Evolutionary conservation across 768 basidiomycete genomes (phyloP).

Genomic region (Lyophyllum atratum): DNA sequence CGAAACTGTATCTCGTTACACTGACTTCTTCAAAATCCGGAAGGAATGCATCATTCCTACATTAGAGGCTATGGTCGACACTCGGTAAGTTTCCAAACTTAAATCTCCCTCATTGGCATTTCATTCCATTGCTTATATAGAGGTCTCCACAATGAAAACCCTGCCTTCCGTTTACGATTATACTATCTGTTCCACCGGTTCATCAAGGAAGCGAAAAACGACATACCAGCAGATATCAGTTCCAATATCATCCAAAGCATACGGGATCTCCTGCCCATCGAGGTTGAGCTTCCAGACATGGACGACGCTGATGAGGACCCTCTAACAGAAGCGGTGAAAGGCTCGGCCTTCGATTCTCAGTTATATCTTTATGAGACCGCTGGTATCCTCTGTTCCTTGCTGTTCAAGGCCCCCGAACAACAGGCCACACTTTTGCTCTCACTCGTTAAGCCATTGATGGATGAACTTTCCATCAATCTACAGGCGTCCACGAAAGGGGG

Average conservation of each 20-base stretch:
- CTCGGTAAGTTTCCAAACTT: conserved; percentile 54
- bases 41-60: conserved; percentile 87
- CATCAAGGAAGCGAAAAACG: conserved; percentile 78
- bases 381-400: conserved; percentile 81
- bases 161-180: conserved; percentile 69
- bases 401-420: conserved; percentile 65
- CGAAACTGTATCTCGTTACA: conserved; percentile 88
- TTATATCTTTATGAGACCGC: conserved; percentile 93
- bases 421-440: conserved; percentile 72
- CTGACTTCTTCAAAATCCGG: conserved; percentile 95
- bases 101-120: not conserved
- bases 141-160: conserved; percentile 81
- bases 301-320: conserved; percentile 74
- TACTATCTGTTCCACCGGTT: conserved; percentile 95
- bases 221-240: conserved; percentile 74
- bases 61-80: conserved; percentile 85
- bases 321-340: conserved; percentile 78
- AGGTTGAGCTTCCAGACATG: conserved; percentile 73
- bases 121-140: conserved; percentile 37
- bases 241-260: conserved; percentile 70
- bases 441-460: conserved; percentile 79
- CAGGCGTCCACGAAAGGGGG: conserved; percentile 57
- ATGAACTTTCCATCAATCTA: conserved; percentile 62
- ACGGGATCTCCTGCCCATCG: conserved; percentile 77
- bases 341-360: conserved; percentile 83